Conservation (phyloP, 345 rosid genomes). For the Citrus reticulata region DNA sequence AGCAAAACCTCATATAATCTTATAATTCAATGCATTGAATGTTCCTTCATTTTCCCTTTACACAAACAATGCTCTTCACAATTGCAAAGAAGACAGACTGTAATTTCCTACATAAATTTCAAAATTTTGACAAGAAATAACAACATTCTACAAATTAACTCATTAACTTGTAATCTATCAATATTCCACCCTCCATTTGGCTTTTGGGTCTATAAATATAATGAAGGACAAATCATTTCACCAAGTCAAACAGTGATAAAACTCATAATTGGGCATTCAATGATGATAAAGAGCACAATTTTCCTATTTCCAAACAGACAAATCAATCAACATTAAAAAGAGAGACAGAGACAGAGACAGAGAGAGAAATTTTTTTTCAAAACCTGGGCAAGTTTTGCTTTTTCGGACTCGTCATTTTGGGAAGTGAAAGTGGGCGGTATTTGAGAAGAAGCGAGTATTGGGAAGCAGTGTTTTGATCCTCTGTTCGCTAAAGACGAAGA, state of each 20-base stretch:
- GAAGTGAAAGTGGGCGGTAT: constrained; percentile 38
- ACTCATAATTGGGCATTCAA: background rate
- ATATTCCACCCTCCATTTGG: background rate
- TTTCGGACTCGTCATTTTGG: constrained; percentile 46
- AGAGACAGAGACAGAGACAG: too few species aligned
- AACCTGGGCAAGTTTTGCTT: constrained; percentile 78
- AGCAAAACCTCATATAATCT: background rate
- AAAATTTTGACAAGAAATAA: background rate
- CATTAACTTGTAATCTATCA: background rate
- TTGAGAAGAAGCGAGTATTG: constrained; percentile 33
- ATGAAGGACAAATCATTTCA: background rate
- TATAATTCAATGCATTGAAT: background rate
- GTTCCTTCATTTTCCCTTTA: background rate
- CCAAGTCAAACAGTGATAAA: background rate
- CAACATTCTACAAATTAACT: background rate
- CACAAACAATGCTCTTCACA: background rate
- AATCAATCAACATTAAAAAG: background rate
- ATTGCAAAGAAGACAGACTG: background rate
- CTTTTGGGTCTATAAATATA: background rate
- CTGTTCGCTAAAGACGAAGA: constrained; percentile 22
- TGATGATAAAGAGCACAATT: background rate
- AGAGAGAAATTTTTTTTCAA: background rate
- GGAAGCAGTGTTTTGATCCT: constrained; percentile 21
- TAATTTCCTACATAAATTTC: background rate
- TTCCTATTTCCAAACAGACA: background rate